Evolutionary conservation across 129 eudicot genomes (phyloP).

Genomic region (Flaveria linearis): DNA sequence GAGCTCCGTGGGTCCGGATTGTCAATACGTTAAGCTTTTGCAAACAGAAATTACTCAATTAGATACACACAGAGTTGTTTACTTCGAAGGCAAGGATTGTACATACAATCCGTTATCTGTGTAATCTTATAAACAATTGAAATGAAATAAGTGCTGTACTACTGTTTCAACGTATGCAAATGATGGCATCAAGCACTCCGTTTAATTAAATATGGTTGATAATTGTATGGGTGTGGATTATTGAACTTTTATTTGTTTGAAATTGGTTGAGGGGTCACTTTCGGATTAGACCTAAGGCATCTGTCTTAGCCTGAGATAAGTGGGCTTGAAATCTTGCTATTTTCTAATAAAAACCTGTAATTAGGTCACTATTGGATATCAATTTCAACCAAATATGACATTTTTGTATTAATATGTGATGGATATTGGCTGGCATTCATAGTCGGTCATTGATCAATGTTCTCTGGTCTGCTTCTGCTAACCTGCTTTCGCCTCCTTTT

Average conservation of each 20-base stretch:
- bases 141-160: background rate
- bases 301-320: constrained; percentile 40
- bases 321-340: constrained; percentile 37
- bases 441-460: constrained; percentile 24
- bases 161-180: constrained; percentile 35
- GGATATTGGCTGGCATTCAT: constrained; percentile 32
- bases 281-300: constrained; percentile 46
- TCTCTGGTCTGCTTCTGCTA: constrained; percentile 30
- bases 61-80: background rate
- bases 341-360: constrained; percentile 22
- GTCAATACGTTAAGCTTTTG: constrained; percentile 15
- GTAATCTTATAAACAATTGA: constrained; percentile 10
- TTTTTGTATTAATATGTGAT: constrained; percentile 31
- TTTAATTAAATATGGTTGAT: constrained; percentile 13
- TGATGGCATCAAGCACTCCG: constrained; percentile 37
- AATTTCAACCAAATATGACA: constrained; percentile 31
- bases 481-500: constrained; percentile 33
- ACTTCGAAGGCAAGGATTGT: constrained; percentile 28
- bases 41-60: background rate
- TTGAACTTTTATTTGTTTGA: constrained; percentile 41
- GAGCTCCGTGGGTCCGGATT: constrained; percentile 40
- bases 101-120: constrained; percentile 23
- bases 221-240: constrained; percentile 14
- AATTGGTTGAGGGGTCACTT: constrained; percentile 55
- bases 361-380: constrained; percentile 36